Evolutionary conservation across 1,284 basidiomycete species (phyloP), one percentile per base, ranked within the genome.

Genomic region (Blastosporella zonata): DNA sequence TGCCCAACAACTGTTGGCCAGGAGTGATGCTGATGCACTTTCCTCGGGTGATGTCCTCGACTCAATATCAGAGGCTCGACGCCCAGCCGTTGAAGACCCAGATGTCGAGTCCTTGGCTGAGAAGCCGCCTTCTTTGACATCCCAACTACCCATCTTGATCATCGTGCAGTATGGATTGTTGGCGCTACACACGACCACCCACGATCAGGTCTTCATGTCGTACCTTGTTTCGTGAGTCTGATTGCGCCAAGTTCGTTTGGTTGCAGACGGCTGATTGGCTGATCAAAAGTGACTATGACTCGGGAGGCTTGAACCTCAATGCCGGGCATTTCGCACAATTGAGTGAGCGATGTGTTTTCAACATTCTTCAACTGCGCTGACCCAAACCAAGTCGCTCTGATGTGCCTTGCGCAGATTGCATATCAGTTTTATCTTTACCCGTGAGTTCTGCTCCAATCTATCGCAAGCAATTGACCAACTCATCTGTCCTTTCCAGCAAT

Each of bases 391-490:
- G 87, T 88, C 62, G 87, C 87, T 9, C 59, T 90, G 43, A 90
- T 90, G 87, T 88, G 85, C 63, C 74, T 90, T 22, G 84, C 81
- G 42, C 87, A 89, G 62, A 88, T 90, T 53, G 79, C 79, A n/a
- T 90, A 89, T 60, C 87, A 90, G 59, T 90, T 90, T 59, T 82
- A 89, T 61, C 75, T 92, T 36, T 94, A 93, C 73, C 90, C 91
- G 80, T 90, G 66, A 63, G 84, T 79, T 58, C 51, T 31, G 48
- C 55, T 29, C 17, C 15, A 41, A 33, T 38, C 36, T 42, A 39
- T 40, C 42, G 36, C 10, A 40, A 29, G 33, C 38, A 37, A 38
- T 20, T 21, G 21, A 36, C 15, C 6, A 6, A 31, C 54, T 53
- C 34, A 27, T 49, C 52, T 47, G 39, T 57, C 60, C 59, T 15